These are phyloP conservation scores for Hypoxylon intermedium DNA, from an alignment of 495 filamentous ascomycete genomes.

Conservation along the genomic window DNA sequence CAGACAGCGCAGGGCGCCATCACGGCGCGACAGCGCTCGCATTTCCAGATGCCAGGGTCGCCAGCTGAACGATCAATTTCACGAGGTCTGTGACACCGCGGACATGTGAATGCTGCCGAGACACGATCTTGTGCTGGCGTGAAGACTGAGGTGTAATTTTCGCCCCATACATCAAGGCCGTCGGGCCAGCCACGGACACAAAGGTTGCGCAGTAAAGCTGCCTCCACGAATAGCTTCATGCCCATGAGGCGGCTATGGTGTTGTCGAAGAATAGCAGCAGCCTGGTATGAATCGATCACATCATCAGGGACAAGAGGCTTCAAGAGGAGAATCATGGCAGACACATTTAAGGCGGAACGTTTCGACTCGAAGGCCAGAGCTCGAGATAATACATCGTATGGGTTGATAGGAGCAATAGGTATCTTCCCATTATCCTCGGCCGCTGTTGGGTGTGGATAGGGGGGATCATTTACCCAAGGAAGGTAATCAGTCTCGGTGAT, in stretches of 20 bases:
- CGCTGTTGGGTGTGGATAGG: constrained; percentile 50
- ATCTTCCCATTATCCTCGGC: constrained; percentile 17
- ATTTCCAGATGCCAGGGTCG: constrained; percentile 54
- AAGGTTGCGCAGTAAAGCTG: constrained; percentile 71
- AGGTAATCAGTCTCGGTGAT: constrained; percentile 60
- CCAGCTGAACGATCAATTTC: constrained; percentile 55
- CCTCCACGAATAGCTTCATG: constrained; percentile 71
- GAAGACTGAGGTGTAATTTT: constrained; percentile 66
- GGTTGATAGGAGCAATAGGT: constrained; percentile 51
- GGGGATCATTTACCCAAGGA: constrained; percentile 55
- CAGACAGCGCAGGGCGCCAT: constrained; percentile 57
- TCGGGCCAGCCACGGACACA: constrained; percentile 60
- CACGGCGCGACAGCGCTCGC: constrained; percentile 50
- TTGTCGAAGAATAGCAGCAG: constrained; percentile 63
- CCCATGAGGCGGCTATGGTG: constrained; percentile 70
- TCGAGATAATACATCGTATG: constrained; percentile 55
- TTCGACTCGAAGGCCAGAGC: constrained; percentile 56
- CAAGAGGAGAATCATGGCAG: constrained; percentile 59
- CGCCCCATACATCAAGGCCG: constrained; percentile 50
- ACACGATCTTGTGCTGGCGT: constrained; percentile 59
- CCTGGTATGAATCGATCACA: constrained; percentile 57
- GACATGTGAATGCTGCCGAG: constrained; percentile 56
- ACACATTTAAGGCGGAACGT: constrained; percentile 55
- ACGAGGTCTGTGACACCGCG: constrained; percentile 58
- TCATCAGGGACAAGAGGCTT: constrained; percentile 57